phyloP scores from a whole-genome alignment of 208 protist genomes.

The Crithidia expoeki region DNA sequence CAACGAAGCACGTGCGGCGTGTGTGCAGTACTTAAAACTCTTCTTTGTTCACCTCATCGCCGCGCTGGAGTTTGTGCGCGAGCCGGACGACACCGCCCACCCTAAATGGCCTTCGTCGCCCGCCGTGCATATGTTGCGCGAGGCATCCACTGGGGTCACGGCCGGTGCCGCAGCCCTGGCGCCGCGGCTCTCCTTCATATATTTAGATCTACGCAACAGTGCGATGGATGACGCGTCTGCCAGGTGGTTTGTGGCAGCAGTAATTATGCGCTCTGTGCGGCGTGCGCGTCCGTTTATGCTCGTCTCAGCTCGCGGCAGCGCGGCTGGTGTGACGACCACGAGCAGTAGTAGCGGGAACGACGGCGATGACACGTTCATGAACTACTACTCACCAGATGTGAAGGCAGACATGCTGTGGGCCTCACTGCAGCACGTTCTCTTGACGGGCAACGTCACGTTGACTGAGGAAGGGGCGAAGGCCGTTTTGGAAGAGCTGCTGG shows the following conservation, averaged over 20 bases:
- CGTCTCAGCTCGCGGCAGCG: conserved; percentile 9
- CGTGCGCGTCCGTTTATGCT: conserved; percentile 28
- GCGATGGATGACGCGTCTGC: conserved; percentile 15
- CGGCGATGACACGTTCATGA: conserved; percentile 12
- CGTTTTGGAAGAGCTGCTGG: conserved; percentile 34
- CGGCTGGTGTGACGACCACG: too few species aligned
- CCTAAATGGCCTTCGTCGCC: conserved; percentile 1
- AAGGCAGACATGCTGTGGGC: conserved; percentile 41
- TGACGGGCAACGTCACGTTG: conserved; percentile 50
- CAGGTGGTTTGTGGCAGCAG: conserved; percentile 18
- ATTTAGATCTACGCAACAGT: conserved; percentile 19
- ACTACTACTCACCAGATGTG: conserved; percentile 28
- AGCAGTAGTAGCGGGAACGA: background rate
- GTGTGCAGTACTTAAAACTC: conserved; percentile 18
- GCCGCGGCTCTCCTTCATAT: conserved; percentile 18
- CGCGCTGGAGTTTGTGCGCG: conserved; percentile 18
- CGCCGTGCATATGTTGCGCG: background rate
- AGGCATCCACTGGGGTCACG: background rate
- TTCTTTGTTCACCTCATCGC: conserved; percentile 22
- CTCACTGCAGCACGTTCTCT: conserved; percentile 46
- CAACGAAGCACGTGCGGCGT: conserved; percentile 10
- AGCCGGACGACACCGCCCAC: background rate
- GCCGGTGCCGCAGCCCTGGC: background rate
- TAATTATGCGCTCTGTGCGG: conserved; percentile 27
- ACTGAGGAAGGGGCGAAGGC: conserved; percentile 40